phyloP scores from a whole-genome alignment of 1,284 basidiomycete species.

The Ustilago shanxiensis region DNA sequence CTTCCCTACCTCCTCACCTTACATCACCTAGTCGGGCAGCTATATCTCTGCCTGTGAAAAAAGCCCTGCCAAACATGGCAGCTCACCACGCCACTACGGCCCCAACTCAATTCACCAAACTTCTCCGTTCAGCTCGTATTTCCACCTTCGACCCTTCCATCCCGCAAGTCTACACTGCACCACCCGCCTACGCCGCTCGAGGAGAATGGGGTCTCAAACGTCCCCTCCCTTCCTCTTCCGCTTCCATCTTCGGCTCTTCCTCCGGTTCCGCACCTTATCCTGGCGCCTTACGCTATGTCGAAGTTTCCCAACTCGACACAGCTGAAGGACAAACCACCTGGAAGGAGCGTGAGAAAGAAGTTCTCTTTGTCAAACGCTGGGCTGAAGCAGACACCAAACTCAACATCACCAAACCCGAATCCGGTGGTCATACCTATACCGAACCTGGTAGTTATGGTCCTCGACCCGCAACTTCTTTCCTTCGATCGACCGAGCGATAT shows the following conservation, averaged over 20 bases:
- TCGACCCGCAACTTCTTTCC: constrained; percentile 42
- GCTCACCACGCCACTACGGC: constrained; percentile 38
- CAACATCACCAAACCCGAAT: constrained; percentile 31
- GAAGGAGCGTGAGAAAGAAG: constrained; percentile 59
- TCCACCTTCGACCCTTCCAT: constrained; percentile 60
- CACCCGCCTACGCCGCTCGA: constrained; percentile 57
- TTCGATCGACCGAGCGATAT: constrained; percentile 45
- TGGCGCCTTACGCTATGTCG: constrained; percentile 59
- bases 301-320: constrained; percentile 56
- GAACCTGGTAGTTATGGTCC: constrained; percentile 37
- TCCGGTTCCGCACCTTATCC: constrained; percentile 50
- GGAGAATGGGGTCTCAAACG: constrained; percentile 68
- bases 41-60: not conserved
- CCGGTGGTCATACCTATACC: constrained; percentile 16
- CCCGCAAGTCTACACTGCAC: constrained; percentile 62
- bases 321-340: constrained; percentile 60
- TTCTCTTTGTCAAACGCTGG: constrained; percentile 61
- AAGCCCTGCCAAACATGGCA: constrained; percentile 14
- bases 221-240: constrained; percentile 53
- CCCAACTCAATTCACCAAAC: constrained; percentile 55
- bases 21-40: not conserved
- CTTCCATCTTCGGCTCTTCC: constrained; percentile 51
- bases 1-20: not conserved
- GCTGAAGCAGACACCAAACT: constrained; percentile 58
- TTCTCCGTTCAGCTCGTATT: constrained; percentile 59